Base-by-base conservation (phyloP, 2,329 filamentous ascomycete genomes). In the Aspergillus puulaauensis region DNA sequence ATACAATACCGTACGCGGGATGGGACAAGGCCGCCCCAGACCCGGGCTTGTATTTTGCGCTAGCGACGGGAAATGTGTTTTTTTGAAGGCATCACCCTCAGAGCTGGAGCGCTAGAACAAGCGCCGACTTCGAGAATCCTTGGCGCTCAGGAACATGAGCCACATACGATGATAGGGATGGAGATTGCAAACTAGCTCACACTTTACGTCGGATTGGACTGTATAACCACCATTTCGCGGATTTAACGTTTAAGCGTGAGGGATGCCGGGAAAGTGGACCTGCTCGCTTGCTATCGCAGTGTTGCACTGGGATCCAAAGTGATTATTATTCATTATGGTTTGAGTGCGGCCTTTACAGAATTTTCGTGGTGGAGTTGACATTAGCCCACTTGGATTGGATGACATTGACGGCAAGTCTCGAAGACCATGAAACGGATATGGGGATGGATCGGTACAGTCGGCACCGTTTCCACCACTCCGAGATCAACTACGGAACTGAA, bases 71-170 rank as follows among this genome's bases (percentile, higher is more conserved):
- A 17, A 31, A 11, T 37, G 46, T 37, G 24, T 33, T 48, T 31
- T 47, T 48, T 48, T 35, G 5, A 31, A 48, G 35, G 9, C 9
- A 31, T 31, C 27, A 31, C 27, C 9, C 1, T 31, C 27, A 31
- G 27, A 11, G 27, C 27, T 31, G n/a, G 31, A 33, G 8, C n/a
- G 48, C 48, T 41, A 40, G 35, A 51, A 51, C 48, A 41, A 31
- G 27, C 7, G 35, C 35, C 21, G 19, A 9, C 23, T 50, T 51
- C 48, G 19, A 51, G 48, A 51, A 40, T 33, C 27, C 60, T 64
- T 61, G 61, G 59, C 57, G 46, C 46, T 39, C 46, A 49, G 46
- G 46, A 37, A 37, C 46, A 14, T 24, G 48, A 37, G 39, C 51
- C 31, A 53, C 40, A 37, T 40, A 41, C 33, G 31, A 21, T 21